Base-by-base conservation (phyloP, 2,329 filamentous ascomycete genomes). In the Chrysoporthe cubensis region DNA sequence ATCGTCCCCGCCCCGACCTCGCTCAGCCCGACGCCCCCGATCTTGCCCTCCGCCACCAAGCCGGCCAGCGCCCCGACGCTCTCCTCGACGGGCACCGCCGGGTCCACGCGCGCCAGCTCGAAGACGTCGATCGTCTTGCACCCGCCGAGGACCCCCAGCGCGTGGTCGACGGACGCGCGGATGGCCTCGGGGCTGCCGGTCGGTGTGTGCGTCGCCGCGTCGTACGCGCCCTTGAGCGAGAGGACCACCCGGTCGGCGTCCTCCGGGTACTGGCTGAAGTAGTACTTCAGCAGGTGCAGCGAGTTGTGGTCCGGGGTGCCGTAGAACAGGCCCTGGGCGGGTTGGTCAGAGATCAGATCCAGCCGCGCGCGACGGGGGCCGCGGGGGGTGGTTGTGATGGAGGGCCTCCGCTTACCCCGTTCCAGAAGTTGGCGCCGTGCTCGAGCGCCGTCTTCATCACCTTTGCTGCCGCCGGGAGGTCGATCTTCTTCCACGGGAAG, bases 201-300 rank as follows among this genome's bases (percentile, higher is more conserved):
- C 0, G 83, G 2, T 80, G 76, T 26, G 34, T 48, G 21, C 5
- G 62, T 69, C 0, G 34, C 50, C 50, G 80, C 65, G 34, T 70
- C 73, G 42, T 79, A 46, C 2, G 81, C 85, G 21, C 87, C 86
- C 74, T 89, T 89, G 74, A 88, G 80, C 71, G 79, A 83, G 44
- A 89, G 78, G 16, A 87, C 78, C 3, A 88, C 81, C 73, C 86
- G 84, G 58, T 80, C 78, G 9, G 84, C 83, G 71, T 88, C 83
- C 68, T 85, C 83, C 1, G 86, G 87, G 74, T 88, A 83, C 67
- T 81, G 79, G 43, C 79, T 80, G 74, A 87, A 87, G 76, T 88
- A 88, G 26, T 80, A 77, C 64, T 84, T 80, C 50, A 88, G 75
- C 18, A 89, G 78, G 62, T 83, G 81, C 40, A 87, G 77, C 1